Conservation (phyloP, 305 asterid genomes). For the Lippia alba region DNA sequence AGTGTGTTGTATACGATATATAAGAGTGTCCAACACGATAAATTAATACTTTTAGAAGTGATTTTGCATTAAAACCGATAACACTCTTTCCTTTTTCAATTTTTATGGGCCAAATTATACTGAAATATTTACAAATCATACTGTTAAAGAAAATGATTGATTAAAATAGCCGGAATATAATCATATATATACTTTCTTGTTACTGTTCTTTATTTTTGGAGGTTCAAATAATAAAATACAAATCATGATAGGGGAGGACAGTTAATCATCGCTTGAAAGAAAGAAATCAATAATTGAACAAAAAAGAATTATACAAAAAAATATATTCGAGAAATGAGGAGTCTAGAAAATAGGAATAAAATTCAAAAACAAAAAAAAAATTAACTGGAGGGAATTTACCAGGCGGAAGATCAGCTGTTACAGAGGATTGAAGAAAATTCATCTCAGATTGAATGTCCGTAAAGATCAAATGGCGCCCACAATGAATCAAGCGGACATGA, state of each 20-base stretch:
- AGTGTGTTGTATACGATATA: no score
- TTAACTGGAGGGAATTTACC: conserved; percentile 57
- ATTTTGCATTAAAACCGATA: conserved; percentile 23
- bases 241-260: conserved; percentile 27
- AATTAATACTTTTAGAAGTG: no score
- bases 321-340: neutral
- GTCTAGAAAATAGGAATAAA: conserved; percentile 17
- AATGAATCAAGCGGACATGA: conserved; percentile 81
- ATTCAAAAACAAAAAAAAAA: conserved; percentile 27
- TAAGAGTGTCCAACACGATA: no score
- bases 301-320: conserved; percentile 26
- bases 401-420: conserved; percentile 35
- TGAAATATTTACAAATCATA: no score
- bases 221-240: conserved; percentile 38
- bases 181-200: no score
- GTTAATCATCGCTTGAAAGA: conserved; percentile 28
- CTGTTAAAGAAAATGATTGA: no score
- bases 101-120: neutral
- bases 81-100: conserved; percentile 18
- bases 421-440: conserved; percentile 7
- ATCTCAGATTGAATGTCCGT: conserved; percentile 52
- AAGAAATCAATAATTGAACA: conserved; percentile 34
- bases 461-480: conserved; percentile 82
- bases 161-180: no score
- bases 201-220: no score